phyloP scores from a whole-genome alignment of 805 yeast genomes.

The Isabelozyma heimii region DNA sequence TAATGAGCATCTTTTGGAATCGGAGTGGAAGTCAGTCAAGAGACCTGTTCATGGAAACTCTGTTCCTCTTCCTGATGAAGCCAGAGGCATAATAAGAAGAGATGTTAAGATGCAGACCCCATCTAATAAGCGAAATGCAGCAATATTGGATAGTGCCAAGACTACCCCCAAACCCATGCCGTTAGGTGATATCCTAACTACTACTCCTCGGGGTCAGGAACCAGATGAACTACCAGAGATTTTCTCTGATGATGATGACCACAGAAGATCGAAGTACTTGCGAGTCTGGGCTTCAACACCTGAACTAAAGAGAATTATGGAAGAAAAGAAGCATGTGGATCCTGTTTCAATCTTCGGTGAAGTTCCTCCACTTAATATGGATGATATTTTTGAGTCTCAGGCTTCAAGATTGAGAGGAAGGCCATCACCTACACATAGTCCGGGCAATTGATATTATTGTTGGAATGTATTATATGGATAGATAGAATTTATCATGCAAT shows the following conservation, averaged over 20 bases:
- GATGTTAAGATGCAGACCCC: background rate
- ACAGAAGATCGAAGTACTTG: conserved; percentile 13
- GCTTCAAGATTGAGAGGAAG: conserved; percentile 52
- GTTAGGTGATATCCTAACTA: background rate
- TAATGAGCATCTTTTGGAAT: background rate
- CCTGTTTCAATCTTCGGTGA: conserved; percentile 75
- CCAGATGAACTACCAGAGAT: conserved; percentile 35
- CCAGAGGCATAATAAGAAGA: conserved; percentile 21
- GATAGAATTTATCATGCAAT: too few species aligned
- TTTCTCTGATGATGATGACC: conserved; percentile 38
- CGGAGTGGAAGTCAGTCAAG: background rate
- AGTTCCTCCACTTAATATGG: conserved; percentile 64
- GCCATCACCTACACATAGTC: conserved; percentile 43
- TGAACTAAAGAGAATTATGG: conserved; percentile 24
- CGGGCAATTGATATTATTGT: background rate
- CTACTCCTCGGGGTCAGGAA: conserved; percentile 2
- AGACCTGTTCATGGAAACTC: conserved; percentile 21
- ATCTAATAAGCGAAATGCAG: background rate
- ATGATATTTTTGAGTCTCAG: conserved; percentile 59
- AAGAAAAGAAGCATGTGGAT: conserved; percentile 41
- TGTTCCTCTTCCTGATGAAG: conserved; percentile 37
- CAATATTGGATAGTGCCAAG: background rate
- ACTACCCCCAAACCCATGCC: background rate
- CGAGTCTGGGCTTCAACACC: conserved; percentile 41
- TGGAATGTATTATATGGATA: background rate